phyloP scores from a whole-genome alignment of 176 grass and related monocot species.

The Raddia guianensis region DNA sequence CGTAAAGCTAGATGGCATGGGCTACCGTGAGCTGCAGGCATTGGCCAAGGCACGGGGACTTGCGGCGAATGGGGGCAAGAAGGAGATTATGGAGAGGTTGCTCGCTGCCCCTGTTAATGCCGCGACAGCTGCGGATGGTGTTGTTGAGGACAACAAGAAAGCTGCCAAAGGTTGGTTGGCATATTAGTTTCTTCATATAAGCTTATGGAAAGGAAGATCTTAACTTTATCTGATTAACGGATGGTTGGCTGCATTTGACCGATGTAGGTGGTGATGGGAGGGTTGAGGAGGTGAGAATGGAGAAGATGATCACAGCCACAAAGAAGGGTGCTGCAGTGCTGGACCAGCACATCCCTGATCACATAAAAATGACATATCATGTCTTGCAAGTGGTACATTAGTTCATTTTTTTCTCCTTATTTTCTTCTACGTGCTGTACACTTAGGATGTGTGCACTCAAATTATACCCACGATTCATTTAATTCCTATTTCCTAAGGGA shows the following conservation, averaged over 20 bases:
- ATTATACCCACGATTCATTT: background rate
- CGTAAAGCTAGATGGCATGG: slow-evolving; percentile 60
- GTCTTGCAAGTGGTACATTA: slow-evolving; percentile 75
- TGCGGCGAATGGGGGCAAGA: slow-evolving; percentile 55
- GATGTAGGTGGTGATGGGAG: slow-evolving; percentile 43
- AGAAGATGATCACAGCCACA: slow-evolving; percentile 76
- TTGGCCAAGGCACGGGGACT: slow-evolving; percentile 60
- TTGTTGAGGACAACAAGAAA: slow-evolving; percentile 37
- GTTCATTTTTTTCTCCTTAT: slow-evolving; percentile 20
- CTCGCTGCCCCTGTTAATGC: slow-evolving; percentile 37
- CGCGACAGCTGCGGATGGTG: slow-evolving; percentile 32
- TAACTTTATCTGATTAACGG: slow-evolving; percentile 1
- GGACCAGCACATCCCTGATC: slow-evolving; percentile 68
- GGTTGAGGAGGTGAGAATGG: slow-evolving; percentile 60
- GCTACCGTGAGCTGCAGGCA: slow-evolving; percentile 59
- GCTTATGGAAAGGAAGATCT: slow-evolving; percentile 6
- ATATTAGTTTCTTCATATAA: slow-evolving; percentile 12
- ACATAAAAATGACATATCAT: slow-evolving; percentile 82
- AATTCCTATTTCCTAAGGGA: slow-evolving; percentile 2
- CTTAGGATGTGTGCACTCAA: slow-evolving; percentile 15
- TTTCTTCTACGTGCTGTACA: background rate
- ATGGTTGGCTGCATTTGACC: background rate
- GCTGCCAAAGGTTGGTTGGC: slow-evolving; percentile 32
- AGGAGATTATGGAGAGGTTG: slow-evolving; percentile 60
- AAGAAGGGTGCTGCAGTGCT: slow-evolving; percentile 88